Evolutionary conservation across 495 filamentous ascomycete species (phyloP), one percentile per base, ranked within the genome.

Genomic region (Bacidia rubella): DNA sequence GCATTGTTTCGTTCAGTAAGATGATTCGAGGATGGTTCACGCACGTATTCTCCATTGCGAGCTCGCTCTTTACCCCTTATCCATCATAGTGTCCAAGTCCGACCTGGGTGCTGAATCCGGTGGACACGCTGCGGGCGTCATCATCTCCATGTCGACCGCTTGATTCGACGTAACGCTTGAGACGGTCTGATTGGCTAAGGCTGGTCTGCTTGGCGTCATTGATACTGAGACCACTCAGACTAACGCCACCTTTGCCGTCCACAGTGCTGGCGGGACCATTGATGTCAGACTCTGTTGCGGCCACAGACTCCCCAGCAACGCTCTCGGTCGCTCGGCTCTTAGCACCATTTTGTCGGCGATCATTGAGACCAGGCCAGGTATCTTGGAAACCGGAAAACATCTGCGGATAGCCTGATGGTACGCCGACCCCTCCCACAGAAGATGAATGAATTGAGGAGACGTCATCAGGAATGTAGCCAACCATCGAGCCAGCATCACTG

Each of bases 361-460:
- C 80, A 24, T 81, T 80, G 38, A 94, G 76, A 21, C 83, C 74
- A 15, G 93, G 93, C 92, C 92, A 99, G 24, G 82, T 73, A 49
- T 95, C 90, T 38, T 80, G 72, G 60, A 99, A 97, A 65, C 83
- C 83, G 48, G 86, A 87, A 67, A 99, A 99, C 85, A 97, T 95
- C 21, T 83, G 85, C 9, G 92, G 92, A 62, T 89, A 99, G 21
- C 83, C 83, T 41, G 86, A 85, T 17, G 82, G 74, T 42, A 89
- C 67, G 12, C 82, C 83, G 40, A 86, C 85, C 39, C 88, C 88
- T 29, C 87, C 87, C 27, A 96, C 74, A 10, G 90, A 85, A 20
- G 87, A 93, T 39, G 90, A 90, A 64, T 99, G 89, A 32, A 97
- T 84, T 1, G 88, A 95, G 24, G 90, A 95, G 21, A 96, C 87